These are phyloP conservation scores for Penicillium angulare DNA, from an alignment of 495 filamentous ascomycete genomes.

Conservation along the genomic window DNA sequence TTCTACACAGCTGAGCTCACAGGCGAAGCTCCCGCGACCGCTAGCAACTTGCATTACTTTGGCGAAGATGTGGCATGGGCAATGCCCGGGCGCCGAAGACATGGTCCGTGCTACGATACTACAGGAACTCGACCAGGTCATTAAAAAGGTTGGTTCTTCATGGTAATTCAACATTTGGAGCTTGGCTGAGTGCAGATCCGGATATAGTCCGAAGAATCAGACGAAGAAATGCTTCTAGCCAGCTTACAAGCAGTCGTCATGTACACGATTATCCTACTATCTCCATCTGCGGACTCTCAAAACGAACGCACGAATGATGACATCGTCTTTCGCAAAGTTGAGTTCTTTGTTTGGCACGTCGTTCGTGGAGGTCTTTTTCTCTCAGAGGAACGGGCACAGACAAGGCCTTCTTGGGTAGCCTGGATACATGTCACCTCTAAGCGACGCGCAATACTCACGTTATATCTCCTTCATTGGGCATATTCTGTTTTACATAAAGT, in stretches of 20 bases:
- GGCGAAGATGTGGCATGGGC: constrained; percentile 39
- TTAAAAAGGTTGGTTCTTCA: constrained; percentile 22
- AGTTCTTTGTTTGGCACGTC: constrained; percentile 26
- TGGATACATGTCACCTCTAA: constrained; percentile 41
- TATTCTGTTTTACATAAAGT: constrained; percentile 33
- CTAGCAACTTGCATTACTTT: constrained; percentile 19
- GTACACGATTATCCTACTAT: constrained; percentile 39
- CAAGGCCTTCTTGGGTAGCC: constrained; percentile 28
- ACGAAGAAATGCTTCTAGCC: constrained; percentile 32
- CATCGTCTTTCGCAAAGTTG: constrained; percentile 24
- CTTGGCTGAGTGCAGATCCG: not conserved
- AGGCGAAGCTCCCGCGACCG: not conserved
- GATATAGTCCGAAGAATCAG: constrained; percentile 17
- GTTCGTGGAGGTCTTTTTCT: constrained; percentile 33
- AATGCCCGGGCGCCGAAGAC: constrained; percentile 25
- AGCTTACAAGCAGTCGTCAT: constrained; percentile 37
- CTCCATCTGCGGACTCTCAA: constrained; percentile 14
- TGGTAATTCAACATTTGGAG: not conserved
- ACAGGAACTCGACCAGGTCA: constrained; percentile 26
- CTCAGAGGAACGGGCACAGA: constrained; percentile 29
- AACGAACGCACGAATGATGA: constrained; percentile 10
- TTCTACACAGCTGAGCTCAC: not conserved
- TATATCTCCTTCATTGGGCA: constrained; percentile 42
- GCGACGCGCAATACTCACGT: constrained; percentile 25
- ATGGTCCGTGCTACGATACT: constrained; percentile 28